Evolutionary conservation across 805 yeast genomes (phyloP), one percentile per base, ranked within the genome.

Genomic region (Candida fluviatilis): DNA sequence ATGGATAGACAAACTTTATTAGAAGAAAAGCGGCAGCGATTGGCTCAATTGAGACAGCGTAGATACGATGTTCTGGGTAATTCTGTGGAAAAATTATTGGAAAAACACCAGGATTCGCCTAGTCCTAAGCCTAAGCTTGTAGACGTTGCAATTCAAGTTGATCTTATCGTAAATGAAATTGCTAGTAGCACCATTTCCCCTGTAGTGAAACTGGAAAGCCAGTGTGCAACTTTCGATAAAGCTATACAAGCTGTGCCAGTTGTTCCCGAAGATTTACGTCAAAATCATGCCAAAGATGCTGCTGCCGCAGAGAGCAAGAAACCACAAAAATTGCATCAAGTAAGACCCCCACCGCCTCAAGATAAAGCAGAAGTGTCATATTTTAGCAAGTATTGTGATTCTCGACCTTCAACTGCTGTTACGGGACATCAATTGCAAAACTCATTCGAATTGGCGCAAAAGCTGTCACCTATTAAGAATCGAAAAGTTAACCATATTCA

Each of bases 1-100:
- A 60, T 60, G 66, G 68, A 63, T 39, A 48, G 71, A 42, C 69
- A 62, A 41, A 47, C 62, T 13, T 47, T 64, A 35, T 50, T 67
- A 19, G 71, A 67, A 39, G 64, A 65, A 45, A 68, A 68, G 41
- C 50, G 70, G 31, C 66, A 58, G 49, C 52, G 73, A 41, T 43
- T 55, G 14, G 50, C 51, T 34, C 63, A 56, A 38, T 44, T 57
- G 18, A 48, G 52, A 38, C 49, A 43, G 36, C 35, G 60, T 27
- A 36, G 57, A 27, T 38, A 31, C 23, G 30, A 32, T 14, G 17
- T 31, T 7, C 17, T 19, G 15, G 28, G 18, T 8, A 13, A 33
- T 23, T 23, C 23, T 10, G 35, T 23, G 18, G 34, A 31, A 24
- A 17, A 18, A 23, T 31, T 30, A 21, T 29, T 30, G 4, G 33